Evolutionary conservation across 129 eudicot species (phyloP), one percentile per base, ranked within the genome.

Genomic region (Tanacetum coccineum): DNA sequence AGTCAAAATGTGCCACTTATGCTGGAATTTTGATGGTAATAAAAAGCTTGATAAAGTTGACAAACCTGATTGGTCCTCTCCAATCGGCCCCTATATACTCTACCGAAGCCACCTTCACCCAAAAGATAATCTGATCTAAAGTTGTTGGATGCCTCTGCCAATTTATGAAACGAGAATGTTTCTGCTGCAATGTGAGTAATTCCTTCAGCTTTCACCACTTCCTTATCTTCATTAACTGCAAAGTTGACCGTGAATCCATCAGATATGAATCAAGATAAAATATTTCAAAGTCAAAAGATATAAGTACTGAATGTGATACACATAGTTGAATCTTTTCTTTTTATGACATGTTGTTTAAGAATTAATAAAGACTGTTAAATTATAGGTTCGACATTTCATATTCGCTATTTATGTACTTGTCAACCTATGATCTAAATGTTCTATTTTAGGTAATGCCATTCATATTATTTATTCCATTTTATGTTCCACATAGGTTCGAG

Each of bases 51-150:
- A 49, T 48, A 66, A 15, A 4, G 13, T 49, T 22, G 30, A 57
- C 52, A 17, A 74, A 86, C 94, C 94, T 86, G 88, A 78, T 75
- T 80, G 45, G 84, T 83, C 64, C 83, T 86, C 61, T 86, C 88
- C 46, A 83, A 66, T 19, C 78, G 74, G 44, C 94, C 94, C 67
- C 75, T 82, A 13, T 82, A 86, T 17, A 86, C 92, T 71, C 76
- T 79, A 60, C 92, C 92, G 70, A 86, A 83, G 39, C 88, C 94
- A 67, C 94, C 94, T 70, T 83, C 94, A 9, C 94, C 94, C 66
- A 86, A 53, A 30, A 83, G 88, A 80, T 75, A 86, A 74, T 83
- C 86, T 36, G 80, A 78, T 64, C 88, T 77, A 68, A 86, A 86
- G 74, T 86, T 82, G 70, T 76, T 83, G 47, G 88, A 66, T 64